Conservation (phyloP, 2,329 filamentous ascomycete genomes). For the Parastagonospora nodorum region DNA sequence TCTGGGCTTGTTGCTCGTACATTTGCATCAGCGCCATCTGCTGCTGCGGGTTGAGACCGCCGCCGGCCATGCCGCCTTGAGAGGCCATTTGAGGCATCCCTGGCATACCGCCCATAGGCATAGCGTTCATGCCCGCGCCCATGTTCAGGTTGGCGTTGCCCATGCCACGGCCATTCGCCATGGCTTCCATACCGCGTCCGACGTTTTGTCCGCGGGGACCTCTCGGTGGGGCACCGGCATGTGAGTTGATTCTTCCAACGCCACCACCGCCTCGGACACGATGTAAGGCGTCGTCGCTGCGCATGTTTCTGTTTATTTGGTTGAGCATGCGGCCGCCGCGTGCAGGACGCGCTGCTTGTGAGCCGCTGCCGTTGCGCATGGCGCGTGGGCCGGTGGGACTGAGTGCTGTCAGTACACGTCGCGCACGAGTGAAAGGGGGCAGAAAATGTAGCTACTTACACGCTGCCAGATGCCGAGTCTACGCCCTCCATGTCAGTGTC, state of each 20-base stretch:
- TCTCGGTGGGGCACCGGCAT: conserved; percentile 70
- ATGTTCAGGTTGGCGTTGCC: conserved; percentile 38
- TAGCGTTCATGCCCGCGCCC: conserved; percentile 40
- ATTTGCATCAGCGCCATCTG: conserved; percentile 76
- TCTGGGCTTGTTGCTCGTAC: conserved; percentile 81
- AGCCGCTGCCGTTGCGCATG: conserved; percentile 74
- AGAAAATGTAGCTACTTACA: conserved; percentile 43
- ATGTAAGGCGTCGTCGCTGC: conserved; percentile 75
- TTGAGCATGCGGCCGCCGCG: conserved; percentile 79
- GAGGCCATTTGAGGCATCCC: conserved; percentile 34
- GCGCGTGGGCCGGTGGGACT: conserved; percentile 95
- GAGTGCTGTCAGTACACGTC: conserved; percentile 26
- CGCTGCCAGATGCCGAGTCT: conserved; percentile 48
- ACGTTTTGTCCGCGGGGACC: conserved; percentile 65
- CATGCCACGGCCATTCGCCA: conserved; percentile 48
- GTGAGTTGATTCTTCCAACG: conserved; percentile 79
- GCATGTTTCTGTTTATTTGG: conserved; percentile 81
- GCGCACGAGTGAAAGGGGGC: background rate
- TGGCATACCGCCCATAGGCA: conserved; percentile 38
- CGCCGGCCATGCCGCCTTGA: conserved; percentile 50
- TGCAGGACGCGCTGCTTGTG: conserved; percentile 35
- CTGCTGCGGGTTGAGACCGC: conserved; percentile 68
- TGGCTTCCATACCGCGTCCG: conserved; percentile 39
- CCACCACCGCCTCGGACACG: conserved; percentile 76
- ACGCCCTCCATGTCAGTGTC: conserved; percentile 76